These are phyloP conservation scores for Neostapfia colusana DNA, from an alignment of 176 grass and related monocot species.

Conservation along the genomic window DNA sequence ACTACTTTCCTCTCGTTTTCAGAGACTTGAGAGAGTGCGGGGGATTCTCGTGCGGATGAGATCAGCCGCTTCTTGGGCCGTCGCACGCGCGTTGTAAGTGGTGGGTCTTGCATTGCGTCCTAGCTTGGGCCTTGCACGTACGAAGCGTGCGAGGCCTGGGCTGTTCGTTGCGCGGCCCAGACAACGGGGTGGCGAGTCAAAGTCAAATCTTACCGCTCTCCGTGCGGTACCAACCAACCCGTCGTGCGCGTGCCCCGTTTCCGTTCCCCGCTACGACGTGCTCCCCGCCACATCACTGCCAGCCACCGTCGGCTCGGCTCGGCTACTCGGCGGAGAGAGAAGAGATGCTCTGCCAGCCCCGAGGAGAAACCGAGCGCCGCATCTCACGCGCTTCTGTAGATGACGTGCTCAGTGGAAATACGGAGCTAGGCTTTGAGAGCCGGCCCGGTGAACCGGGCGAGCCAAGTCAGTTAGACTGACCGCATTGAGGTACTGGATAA, in stretches of 20 bases:
- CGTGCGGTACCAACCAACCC: background rate
- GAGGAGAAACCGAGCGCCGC: too few relatives aligned
- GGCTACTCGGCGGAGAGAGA: too few relatives aligned
- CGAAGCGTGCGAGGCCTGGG: background rate
- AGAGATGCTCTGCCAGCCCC: too few relatives aligned
- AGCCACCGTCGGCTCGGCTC: background rate
- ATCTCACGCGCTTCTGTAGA: background rate
- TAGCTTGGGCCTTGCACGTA: background rate
- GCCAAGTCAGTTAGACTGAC: constrained; percentile 20
- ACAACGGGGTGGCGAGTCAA: background rate
- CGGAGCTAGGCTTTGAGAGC: background rate
- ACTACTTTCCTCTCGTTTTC: background rate
- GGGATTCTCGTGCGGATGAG: background rate
- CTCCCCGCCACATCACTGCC: background rate
- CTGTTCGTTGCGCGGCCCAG: background rate
- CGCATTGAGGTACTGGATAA: too few relatives aligned
- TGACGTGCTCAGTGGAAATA: background rate
- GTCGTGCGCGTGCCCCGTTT: background rate
- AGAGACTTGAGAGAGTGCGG: too few relatives aligned
- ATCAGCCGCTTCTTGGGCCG: background rate
- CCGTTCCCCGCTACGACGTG: background rate
- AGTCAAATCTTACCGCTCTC: background rate
- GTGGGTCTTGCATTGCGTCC: background rate
- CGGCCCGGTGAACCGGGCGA: background rate
- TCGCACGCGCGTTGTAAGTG: background rate